Evolutionary conservation across 495 filamentous ascomycete species (phyloP), one percentile per base, ranked within the genome.

Genomic region (Trichoderma parareesei): DNA sequence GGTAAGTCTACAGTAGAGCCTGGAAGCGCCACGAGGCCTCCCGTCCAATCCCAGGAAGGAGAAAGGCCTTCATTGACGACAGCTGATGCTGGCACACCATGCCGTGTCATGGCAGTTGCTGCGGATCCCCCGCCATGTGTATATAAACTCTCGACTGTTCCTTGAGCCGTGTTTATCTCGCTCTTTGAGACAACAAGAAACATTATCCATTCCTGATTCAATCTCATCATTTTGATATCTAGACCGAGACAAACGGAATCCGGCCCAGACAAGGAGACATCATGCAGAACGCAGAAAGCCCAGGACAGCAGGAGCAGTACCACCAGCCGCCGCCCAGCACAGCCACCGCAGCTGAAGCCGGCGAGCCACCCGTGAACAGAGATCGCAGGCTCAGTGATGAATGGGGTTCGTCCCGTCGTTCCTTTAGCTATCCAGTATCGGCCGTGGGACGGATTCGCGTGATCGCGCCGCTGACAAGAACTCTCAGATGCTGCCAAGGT

Each of bases 401-500:
- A 67, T 79, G 77, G 77, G 77, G 77, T 79, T 63, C 67, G 75
- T 73, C 68, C n/a, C 37, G 10, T 13, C 38, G 65, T 48, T 60
- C 38, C n/a, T 43, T 6, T 35, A 53, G 10, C 63, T 49, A 0
- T 27, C 18, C 14, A 38, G n/a, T 13, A 38, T 5, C 33, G 5
- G 66, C 38, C 27, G 33, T 1, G 37, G 14, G 13, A 41, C 1
- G 7, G 2, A 55, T 18, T 41, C 20, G 33, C 20, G 35, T 14
- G 33, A 18, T 33, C 41, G 18, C 13, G 20, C 63, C 43, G 63
- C 69, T 71, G 67, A 71, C 68, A 9, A 13, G 1, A 43, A n/a
- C n/a, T 20, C 2, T n/a, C 59, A 84, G 81, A 87, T 70, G 84
- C 84, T 35, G 77, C 81, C 67, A 87, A 87, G 73, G 84, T 85